Evolutionary conservation across 2,329 filamentous ascomycete genomes (phyloP).

Genomic region (Blastomyces gilchristii): DNA sequence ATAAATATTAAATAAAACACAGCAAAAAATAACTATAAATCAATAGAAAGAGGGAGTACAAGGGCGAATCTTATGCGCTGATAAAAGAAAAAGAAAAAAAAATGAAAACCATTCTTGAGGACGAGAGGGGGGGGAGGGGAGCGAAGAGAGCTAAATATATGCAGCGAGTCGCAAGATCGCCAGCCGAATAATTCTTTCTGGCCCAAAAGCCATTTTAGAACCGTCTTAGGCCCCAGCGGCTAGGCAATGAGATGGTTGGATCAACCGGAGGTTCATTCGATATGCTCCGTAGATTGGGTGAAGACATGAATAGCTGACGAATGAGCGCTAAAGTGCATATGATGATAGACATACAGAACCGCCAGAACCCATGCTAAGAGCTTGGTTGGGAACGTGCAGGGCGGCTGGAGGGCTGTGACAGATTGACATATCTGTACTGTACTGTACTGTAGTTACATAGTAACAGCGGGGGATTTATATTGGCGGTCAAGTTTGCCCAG

Average conservation of each 20-base stretch:
- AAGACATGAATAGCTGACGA: background rate
- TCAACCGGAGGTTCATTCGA: background rate
- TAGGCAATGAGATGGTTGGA: conserved; percentile 1
- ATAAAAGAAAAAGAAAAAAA: background rate
- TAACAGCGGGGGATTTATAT: no score
- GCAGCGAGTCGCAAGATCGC: background rate
- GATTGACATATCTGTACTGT: background rate
- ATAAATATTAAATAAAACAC: background rate
- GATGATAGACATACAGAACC: background rate
- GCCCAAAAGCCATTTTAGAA: background rate
- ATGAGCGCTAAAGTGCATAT: background rate
- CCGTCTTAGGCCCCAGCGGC: conserved; percentile 1
- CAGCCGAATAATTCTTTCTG: background rate
- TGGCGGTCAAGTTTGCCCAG: background rate
- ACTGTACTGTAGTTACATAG: no score
- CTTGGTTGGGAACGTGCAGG: background rate
- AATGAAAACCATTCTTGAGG: background rate
- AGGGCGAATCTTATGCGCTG: background rate
- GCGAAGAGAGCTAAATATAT: background rate
- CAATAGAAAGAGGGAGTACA: background rate
- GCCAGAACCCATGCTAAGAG: background rate
- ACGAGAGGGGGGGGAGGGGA: background rate
- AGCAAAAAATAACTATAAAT: background rate
- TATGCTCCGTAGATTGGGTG: no score
- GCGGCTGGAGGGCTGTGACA: background rate